phyloP scores from a whole-genome alignment of 345 rosid species.

The Gossypium australe region DNA sequence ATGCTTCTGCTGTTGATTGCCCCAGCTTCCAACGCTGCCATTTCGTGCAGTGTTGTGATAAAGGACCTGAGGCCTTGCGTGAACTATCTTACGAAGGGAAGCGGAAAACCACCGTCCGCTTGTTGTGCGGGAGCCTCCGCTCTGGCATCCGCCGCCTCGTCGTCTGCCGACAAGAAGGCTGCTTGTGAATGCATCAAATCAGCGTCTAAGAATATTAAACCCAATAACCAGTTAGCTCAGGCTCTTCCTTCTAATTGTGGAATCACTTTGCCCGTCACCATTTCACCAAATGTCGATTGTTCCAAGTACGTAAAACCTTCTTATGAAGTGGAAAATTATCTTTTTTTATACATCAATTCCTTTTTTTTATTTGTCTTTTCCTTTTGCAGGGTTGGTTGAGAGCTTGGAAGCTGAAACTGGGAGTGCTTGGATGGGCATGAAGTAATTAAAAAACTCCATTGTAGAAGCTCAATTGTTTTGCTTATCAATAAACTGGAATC shows the following conservation, averaged over 20 bases:
- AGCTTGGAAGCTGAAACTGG: background rate
- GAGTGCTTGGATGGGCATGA: background rate
- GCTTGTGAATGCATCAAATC: constrained; percentile 69
- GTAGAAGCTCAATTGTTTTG: background rate
- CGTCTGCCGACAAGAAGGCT: constrained; percentile 50
- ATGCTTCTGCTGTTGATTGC: constrained; percentile 25
- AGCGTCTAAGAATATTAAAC: constrained; percentile 44
- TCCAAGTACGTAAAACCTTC: constrained; percentile 34
- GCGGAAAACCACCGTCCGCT: constrained; percentile 49
- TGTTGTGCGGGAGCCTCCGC: constrained; percentile 55
- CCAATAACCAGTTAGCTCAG: constrained; percentile 48
- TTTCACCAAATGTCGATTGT: constrained; percentile 61
- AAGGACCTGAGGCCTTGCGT: constrained; percentile 67
- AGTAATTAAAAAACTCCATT: background rate
- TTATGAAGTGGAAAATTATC: no score
- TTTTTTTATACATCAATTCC: background rate
- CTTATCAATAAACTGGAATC: constrained; percentile 10
- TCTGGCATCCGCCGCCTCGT: constrained; percentile 42
- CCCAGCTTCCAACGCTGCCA: constrained; percentile 38
- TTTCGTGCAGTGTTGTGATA: constrained; percentile 55
- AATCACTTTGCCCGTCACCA: constrained; percentile 40
- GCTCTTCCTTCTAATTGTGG: constrained; percentile 55
- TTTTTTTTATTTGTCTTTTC: background rate
- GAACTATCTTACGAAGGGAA: constrained; percentile 51
- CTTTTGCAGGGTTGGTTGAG: constrained; percentile 11